Conservation (phyloP, 164 flowering plant species). For the Annona squamosa region DNA sequence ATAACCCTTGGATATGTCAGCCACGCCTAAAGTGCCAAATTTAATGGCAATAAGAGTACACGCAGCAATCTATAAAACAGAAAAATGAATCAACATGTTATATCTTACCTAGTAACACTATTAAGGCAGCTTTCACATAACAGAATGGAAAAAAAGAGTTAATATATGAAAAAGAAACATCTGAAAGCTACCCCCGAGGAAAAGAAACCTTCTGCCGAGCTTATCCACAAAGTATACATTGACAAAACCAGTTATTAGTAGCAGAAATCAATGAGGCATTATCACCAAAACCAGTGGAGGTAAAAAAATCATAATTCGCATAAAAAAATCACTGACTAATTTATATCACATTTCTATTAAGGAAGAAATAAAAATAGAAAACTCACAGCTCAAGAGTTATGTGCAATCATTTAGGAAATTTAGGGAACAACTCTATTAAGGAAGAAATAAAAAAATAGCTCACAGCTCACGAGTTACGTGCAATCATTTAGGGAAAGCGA, state of each 20-base stretch:
- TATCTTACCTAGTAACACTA: not conserved
- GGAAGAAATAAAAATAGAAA: no score
- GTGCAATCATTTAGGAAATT: no score
- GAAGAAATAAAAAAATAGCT: no score
- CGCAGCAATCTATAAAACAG: conserved; percentile 8
- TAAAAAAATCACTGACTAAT: conserved; percentile 28
- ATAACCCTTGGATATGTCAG: conserved; percentile 9
- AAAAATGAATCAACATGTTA: not conserved
- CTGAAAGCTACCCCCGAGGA: conserved; percentile 27
- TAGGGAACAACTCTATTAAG: no score
- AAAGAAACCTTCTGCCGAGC: conserved; percentile 20
- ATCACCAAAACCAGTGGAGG: conserved; percentile 20
- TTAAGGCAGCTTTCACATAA: not conserved
- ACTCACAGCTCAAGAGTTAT: no score
- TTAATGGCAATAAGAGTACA: conserved; percentile 16
- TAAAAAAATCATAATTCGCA: conserved; percentile 27
- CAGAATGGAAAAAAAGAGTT: no score
- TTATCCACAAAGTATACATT: conserved; percentile 19
- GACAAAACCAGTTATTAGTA: conserved; percentile 22
- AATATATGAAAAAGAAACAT: conserved; percentile 26
- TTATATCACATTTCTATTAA: no score
- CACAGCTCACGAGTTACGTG: no score
- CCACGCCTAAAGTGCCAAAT: conserved; percentile 19
- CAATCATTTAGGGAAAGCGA: no score
- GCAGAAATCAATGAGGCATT: conserved; percentile 23